Conservation (phyloP, 2,329 filamentous ascomycete genomes). For the Ophiostoma montium region DNA sequence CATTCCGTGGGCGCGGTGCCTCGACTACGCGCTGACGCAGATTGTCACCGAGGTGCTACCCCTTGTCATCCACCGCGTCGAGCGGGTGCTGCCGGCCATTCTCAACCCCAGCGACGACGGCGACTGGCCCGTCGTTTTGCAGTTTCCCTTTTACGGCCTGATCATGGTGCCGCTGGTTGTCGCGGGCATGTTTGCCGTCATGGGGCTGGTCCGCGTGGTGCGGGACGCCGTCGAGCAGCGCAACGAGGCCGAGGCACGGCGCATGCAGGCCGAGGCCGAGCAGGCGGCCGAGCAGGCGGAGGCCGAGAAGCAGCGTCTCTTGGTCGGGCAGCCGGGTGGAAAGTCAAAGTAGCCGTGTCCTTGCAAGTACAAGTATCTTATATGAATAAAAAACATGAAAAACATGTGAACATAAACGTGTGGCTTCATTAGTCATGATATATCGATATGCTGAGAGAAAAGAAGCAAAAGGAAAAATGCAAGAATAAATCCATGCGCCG, state of each 20-base stretch:
- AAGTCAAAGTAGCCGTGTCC: too few species aligned
- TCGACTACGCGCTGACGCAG: not conserved
- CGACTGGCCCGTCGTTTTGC: not conserved
- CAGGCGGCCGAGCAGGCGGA: too few species aligned
- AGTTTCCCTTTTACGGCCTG: slow-evolving; percentile 6
- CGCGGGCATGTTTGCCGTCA: not conserved
- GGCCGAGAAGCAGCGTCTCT: too few species aligned
- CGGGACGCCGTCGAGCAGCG: not conserved
- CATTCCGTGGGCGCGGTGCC: not conserved
- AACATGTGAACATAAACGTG: too few species aligned
- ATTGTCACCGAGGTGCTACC: not conserved
- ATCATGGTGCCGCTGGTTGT: slow-evolving; percentile 1
- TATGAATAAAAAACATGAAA: too few species aligned
- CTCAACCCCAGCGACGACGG: not conserved
- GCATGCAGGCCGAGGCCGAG: slow-evolving; percentile 18
- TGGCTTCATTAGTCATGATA: too few species aligned
- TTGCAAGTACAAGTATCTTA: too few species aligned
- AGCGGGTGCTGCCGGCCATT: slow-evolving; percentile 2
- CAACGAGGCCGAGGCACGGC: not conserved
- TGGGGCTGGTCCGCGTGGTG: not conserved
- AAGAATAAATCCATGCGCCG: not conserved
- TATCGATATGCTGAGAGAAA: too few species aligned
- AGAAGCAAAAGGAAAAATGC: too few species aligned
- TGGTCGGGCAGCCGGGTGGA: too few species aligned
- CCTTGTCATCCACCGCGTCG: not conserved